These are phyloP conservation scores for Xerophyta viscosa DNA, from an alignment of 106 monocot species.

Conservation along the genomic window DNA sequence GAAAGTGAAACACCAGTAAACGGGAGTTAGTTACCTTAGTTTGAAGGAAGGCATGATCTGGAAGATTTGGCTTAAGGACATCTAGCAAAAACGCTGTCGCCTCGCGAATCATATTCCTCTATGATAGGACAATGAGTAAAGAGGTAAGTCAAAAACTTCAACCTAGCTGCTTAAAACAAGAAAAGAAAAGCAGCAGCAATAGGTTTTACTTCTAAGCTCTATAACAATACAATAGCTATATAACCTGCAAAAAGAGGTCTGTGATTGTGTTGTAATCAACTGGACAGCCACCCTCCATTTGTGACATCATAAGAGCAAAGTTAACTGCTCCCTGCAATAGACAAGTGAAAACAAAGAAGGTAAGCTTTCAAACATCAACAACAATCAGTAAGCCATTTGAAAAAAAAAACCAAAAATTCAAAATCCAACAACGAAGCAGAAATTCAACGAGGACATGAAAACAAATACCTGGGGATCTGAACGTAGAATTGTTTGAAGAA, in stretches of 20 bases:
- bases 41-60: conserved; percentile 98
- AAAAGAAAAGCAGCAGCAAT: too few relatives aligned
- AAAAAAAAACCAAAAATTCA: too few relatives aligned
- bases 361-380: too few relatives aligned
- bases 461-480: conserved; percentile 90
- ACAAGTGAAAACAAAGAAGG: neutral
- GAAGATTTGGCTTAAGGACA: conserved; percentile 96
- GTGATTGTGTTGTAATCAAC: conserved; percentile 99
- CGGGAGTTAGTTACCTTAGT: conserved; percentile 49
- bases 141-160: neutral
- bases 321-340: conserved; percentile 58
- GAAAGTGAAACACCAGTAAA: neutral
- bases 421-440: too few relatives aligned
- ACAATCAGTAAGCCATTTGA: too few relatives aligned
- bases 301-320: conserved; percentile 85
- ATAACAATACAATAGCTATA: too few relatives aligned
- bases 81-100: conserved; percentile 97
- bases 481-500: conserved; percentile 91
- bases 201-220: too few relatives aligned
- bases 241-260: conserved; percentile 96
- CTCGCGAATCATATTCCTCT: conserved; percentile 98
- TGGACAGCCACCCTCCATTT: conserved; percentile 99
- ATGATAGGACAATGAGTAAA: conserved; percentile 12
- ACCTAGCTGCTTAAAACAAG: too few relatives aligned
- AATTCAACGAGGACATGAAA: neutral